Percentiles rank a stretch among this genome's conserved stretches.
Conservation (phyloP, 2,329 filamentous ascomycete genomes). For the Bipolaris zeicola region DNA sequence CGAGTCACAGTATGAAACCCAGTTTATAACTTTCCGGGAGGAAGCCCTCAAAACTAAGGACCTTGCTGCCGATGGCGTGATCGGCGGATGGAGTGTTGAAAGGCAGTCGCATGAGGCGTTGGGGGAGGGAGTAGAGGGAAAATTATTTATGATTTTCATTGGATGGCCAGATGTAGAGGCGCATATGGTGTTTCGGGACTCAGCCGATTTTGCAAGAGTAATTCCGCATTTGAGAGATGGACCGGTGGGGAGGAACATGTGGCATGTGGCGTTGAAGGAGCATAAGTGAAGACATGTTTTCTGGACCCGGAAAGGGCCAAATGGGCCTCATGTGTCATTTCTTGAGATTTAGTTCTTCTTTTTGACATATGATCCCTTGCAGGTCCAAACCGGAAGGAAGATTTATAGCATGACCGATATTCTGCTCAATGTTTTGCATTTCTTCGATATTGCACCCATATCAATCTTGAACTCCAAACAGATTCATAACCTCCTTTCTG, state of each 20-base stretch:
- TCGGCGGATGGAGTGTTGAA: slow-evolving; percentile 48
- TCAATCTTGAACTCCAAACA: too few species aligned
- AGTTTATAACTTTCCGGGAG: slow-evolving; percentile 49
- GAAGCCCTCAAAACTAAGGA: slow-evolving; percentile 40
- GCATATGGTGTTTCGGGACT: slow-evolving; percentile 56
- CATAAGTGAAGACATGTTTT: neutral
- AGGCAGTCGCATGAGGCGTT: slow-evolving; percentile 23
- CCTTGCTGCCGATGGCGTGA: slow-evolving; percentile 26
- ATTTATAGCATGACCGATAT: neutral
- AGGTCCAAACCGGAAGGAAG: neutral
- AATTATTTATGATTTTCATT: slow-evolving; percentile 52
- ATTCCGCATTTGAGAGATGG: slow-evolving; percentile 52
- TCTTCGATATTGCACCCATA: too few species aligned
- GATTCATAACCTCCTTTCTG: too few species aligned
- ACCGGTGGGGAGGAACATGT: slow-evolving; percentile 51
- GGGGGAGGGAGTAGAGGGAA: slow-evolving; percentile 36
- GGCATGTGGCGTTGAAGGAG: slow-evolving; percentile 35
- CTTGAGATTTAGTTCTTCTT: neutral
- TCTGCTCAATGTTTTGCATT: too few species aligned
- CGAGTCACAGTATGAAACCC: slow-evolving; percentile 29
- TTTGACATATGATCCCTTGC: neutral
- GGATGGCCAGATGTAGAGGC: slow-evolving; percentile 60
- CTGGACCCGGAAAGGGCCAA: neutral
- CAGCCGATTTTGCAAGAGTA: slow-evolving; percentile 52
- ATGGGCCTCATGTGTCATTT: neutral